Evolutionary conservation across 345 rosid genomes (phyloP).

Genomic region (Sonneratia caseolaris): DNA sequence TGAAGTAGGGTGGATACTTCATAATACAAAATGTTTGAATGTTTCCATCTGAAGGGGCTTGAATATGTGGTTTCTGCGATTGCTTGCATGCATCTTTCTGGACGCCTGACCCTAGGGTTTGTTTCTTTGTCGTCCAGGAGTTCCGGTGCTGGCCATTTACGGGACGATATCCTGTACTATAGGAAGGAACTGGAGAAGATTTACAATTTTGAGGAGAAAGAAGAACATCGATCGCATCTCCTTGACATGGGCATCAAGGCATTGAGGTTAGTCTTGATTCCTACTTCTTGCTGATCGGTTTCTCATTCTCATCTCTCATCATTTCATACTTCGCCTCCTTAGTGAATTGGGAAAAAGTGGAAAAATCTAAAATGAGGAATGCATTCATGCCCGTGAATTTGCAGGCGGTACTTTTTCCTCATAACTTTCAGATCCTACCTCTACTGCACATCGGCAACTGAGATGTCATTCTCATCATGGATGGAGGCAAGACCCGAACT

Average conservation of each 20-base stretch:
- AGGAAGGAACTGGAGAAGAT: slow-evolving; percentile 51
- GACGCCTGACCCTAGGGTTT: slow-evolving; percentile 6
- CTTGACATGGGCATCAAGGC: slow-evolving; percentile 85
- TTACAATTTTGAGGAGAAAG: slow-evolving; percentile 37
- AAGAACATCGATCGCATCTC: slow-evolving; percentile 55
- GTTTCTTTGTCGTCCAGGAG: slow-evolving; percentile 36
- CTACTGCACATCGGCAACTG: slow-evolving; percentile 47
- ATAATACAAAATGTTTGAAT: background rate
- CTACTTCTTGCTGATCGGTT: background rate
- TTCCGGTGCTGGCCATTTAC: slow-evolving; percentile 88
- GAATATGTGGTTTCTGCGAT: background rate
- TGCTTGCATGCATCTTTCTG: background rate
- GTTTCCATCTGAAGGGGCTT: background rate
- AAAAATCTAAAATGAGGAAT: background rate
- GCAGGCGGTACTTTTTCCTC: slow-evolving; percentile 86
- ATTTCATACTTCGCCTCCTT: background rate
- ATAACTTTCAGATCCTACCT: slow-evolving; percentile 87
- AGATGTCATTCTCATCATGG: slow-evolving; percentile 58
- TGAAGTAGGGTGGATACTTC: no score
- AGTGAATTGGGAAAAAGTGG: background rate
- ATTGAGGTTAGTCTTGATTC: slow-evolving; percentile 42
- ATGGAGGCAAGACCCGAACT: slow-evolving; percentile 87
- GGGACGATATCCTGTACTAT: slow-evolving; percentile 65
- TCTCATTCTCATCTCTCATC: background rate
- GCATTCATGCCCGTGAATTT: background rate